phyloP scores from a whole-genome alignment of 805 yeast species.

The Saccharomycopsis amapae region DNA sequence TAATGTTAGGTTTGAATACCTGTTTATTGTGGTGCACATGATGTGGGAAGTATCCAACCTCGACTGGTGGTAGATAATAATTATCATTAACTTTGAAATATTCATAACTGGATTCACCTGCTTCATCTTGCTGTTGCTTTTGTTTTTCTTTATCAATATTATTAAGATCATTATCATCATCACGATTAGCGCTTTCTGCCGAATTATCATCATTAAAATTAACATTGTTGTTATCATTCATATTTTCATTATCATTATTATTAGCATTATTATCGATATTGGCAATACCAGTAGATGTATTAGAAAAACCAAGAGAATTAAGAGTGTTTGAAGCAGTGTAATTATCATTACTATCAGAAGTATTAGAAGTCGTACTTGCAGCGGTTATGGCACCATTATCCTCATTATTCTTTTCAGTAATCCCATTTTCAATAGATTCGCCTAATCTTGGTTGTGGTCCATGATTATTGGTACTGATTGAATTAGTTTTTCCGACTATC shows the following conservation, averaged over 20 bases:
- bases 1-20: slow-evolving; percentile 16
- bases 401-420: no score
- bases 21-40: slow-evolving; percentile 37
- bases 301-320: no score
- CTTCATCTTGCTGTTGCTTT: no score
- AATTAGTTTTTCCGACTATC: no score
- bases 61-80: slow-evolving; percentile 47
- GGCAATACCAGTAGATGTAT: no score
- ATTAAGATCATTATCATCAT: not conserved
- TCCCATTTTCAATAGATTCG: not conserved
- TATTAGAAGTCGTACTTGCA: not conserved
- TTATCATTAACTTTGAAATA: slow-evolving; percentile 46
- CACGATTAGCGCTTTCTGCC: not conserved
- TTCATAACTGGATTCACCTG: slow-evolving; percentile 37
- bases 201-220: not conserved
- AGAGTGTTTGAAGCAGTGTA: no score
- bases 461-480: not conserved
- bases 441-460: not conserved
- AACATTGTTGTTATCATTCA: no score
- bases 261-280: no score
- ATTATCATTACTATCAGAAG: no score
- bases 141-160: no score
- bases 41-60: slow-evolving; percentile 49
- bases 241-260: no score
- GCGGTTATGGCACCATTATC: no score